A percentile compares a stretch with the other conserved stretches of the same genome.
Conservation (phyloP, 2,329 filamentous ascomycete genomes). For the Aspergillus melleus region DNA sequence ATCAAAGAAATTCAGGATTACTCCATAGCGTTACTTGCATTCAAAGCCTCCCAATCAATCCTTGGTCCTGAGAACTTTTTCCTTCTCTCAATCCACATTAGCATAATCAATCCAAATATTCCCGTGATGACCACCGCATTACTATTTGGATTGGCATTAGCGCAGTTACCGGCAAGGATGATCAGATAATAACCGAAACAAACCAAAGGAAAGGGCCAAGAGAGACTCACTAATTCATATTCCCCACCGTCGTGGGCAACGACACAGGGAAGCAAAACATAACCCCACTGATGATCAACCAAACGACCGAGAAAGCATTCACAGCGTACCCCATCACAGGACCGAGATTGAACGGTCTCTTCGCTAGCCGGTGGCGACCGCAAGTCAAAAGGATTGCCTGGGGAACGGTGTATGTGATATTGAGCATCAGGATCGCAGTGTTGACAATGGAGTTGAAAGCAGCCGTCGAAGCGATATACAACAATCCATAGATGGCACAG, state of each 20-base stretch:
- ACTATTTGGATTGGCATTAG: not conserved
- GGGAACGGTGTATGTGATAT: slow-evolving; percentile 31
- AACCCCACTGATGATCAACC: slow-evolving; percentile 2
- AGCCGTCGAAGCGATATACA: slow-evolving; percentile 32
- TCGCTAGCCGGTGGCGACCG: not conserved
- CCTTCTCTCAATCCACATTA: slow-evolving; percentile 12
- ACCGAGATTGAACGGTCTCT: slow-evolving; percentile 3
- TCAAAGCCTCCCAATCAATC: slow-evolving; percentile 15
- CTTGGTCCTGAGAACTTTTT: slow-evolving; percentile 13
- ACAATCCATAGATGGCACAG: slow-evolving; percentile 30
- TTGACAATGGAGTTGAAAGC: slow-evolving; percentile 39
- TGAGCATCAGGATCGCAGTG: slow-evolving; percentile 29
- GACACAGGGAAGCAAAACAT: slow-evolving; percentile 6
- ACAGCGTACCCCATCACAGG: slow-evolving; percentile 1
- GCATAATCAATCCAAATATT: slow-evolving; percentile 9
- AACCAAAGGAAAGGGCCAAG: too few relatives aligned
- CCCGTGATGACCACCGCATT: slow-evolving; percentile 12
- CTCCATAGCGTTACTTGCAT: slow-evolving; percentile 1
- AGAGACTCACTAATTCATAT: slow-evolving; percentile 11
- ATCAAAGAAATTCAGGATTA: not conserved
- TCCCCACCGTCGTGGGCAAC: not conserved
- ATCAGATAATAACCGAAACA: too few relatives aligned
- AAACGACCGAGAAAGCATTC: slow-evolving; percentile 6
- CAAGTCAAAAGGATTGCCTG: slow-evolving; percentile 23
- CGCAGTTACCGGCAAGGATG: too few relatives aligned